Conservation (phyloP, 2,329 filamentous ascomycete species). For the Amauroascus verrucosus region DNA sequence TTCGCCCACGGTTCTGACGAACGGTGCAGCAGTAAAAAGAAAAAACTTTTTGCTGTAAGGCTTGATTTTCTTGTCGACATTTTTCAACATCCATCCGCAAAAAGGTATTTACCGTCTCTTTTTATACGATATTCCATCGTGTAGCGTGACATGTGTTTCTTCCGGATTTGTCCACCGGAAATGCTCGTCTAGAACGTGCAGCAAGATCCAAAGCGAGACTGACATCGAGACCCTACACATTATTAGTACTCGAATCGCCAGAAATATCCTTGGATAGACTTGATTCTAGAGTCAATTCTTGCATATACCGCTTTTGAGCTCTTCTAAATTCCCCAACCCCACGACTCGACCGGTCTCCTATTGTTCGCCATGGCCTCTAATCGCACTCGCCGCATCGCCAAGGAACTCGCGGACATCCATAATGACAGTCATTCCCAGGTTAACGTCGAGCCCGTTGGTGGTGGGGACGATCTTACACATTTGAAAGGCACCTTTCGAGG, state of each 20-base stretch:
- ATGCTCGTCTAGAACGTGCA: neutral
- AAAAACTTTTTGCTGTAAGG: neutral
- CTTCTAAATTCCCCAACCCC: neutral
- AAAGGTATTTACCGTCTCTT: neutral
- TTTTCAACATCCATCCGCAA: neutral
- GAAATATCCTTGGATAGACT: neutral
- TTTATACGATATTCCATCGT: neutral
- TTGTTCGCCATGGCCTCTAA: constrained; percentile 43
- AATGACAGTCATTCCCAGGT: constrained; percentile 68
- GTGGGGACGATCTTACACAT: constrained; percentile 63
- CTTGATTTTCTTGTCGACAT: neutral
- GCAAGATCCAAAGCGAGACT: neutral
- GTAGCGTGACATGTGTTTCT: neutral
- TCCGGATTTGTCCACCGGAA: neutral
- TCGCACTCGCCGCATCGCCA: constrained; percentile 45
- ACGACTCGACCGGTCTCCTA: neutral
- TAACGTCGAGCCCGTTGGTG: constrained; percentile 51
- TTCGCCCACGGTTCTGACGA: neutral
- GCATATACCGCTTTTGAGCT: neutral
- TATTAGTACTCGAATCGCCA: neutral
- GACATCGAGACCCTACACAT: neutral
- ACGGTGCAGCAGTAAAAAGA: neutral
- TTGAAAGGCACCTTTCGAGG: constrained; percentile 74
- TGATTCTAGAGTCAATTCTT: neutral
- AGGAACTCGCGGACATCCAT: constrained; percentile 41